A percentile compares a stretch with the other conserved stretches of the same genome.
Evolutionary conservation across 495 filamentous ascomycete species (phyloP).

Genomic region (Acidiella bohemica): DNA sequence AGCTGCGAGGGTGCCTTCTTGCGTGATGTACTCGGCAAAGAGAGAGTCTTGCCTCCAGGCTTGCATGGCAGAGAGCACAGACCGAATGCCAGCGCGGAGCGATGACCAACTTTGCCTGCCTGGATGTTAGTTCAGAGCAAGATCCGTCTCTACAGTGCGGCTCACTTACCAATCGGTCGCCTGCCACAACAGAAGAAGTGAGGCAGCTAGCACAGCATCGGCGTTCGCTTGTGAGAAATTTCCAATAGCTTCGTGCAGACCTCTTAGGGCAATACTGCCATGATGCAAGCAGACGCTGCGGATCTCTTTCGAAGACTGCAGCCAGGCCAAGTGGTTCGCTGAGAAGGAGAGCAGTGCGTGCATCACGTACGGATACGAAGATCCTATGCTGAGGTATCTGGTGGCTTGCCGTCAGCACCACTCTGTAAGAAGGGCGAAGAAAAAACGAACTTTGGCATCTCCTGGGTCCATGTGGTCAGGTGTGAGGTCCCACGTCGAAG

Average conservation of each 20-base stretch:
- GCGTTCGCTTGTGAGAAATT: slow-evolving; percentile 75
- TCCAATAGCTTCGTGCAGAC: slow-evolving; percentile 74
- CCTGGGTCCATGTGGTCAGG: slow-evolving; percentile 81
- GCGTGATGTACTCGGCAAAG: slow-evolving; percentile 70
- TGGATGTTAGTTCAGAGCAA: too few relatives aligned
- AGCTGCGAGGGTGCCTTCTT: slow-evolving; percentile 40
- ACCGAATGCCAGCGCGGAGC: slow-evolving; percentile 80
- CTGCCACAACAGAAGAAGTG: slow-evolving; percentile 90
- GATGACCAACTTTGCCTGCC: slow-evolving; percentile 80
- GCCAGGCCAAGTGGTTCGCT: slow-evolving; percentile 77
- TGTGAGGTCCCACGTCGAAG: slow-evolving; percentile 59
- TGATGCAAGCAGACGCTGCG: slow-evolving; percentile 79
- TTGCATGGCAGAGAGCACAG: slow-evolving; percentile 83
- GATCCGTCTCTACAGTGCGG: slow-evolving; percentile 21
- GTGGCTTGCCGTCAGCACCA: neutral
- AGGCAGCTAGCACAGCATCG: slow-evolving; percentile 85
- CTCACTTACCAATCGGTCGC: slow-evolving; percentile 77
- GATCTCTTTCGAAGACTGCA: slow-evolving; percentile 68
- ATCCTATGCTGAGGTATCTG: slow-evolving; percentile 75
- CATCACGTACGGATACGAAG: slow-evolving; percentile 79
- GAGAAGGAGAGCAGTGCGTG: slow-evolving; percentile 81
- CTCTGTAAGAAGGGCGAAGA: neutral
- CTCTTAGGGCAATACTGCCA: slow-evolving; percentile 68
- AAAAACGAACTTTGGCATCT: slow-evolving; percentile 74
- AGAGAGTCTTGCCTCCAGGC: slow-evolving; percentile 82